Percentiles rank a stretch among this genome's conserved stretches.
Evolutionary conservation across 208 protist species (phyloP).

Genomic region (Crithidia bombi): DNA sequence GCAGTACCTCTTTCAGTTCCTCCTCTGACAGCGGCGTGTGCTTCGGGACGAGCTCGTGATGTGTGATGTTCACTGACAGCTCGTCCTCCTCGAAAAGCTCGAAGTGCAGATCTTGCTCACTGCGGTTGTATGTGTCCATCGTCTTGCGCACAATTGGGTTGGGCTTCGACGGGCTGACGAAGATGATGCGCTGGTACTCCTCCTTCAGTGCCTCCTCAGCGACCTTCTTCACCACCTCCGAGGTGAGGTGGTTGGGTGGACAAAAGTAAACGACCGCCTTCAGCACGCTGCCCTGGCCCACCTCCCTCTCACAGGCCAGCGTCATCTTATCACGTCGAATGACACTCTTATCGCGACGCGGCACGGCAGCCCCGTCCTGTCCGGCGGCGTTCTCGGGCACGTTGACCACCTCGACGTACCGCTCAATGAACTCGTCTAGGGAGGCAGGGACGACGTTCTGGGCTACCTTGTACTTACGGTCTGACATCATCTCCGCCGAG

Average conservation of each 20-base stretch:
- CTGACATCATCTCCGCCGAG: conserved; percentile 85
- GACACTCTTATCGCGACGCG: conserved; percentile 21
- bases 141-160: conserved; percentile 76
- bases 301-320: conserved; percentile 65
- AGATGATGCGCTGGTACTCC: conserved; percentile 67
- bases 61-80: conserved; percentile 97
- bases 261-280: conserved; percentile 82
- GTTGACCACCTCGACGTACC: conserved; percentile 51
- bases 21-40: conserved; percentile 91
- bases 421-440: conserved; percentile 68
- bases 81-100: conserved; percentile 96
- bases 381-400: conserved; percentile 8
- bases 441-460: conserved; percentile 48
- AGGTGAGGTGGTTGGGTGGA: conserved; percentile 55
- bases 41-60: conserved; percentile 97
- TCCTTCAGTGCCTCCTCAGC: conserved; percentile 47
- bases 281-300: conserved; percentile 42
- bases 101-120: conserved; percentile 67
- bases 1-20: conserved; percentile 89
- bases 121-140: conserved; percentile 75
- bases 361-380: not conserved
- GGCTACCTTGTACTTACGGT: conserved; percentile 79
- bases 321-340: conserved; percentile 89
- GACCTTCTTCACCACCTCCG: conserved; percentile 67
- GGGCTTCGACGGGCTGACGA: conserved; percentile 62